A percentile compares a stretch with the other conserved stretches of the same genome.
phyloP scores from a whole-genome alignment of 495 filamentous ascomycete species.

The Hypoxylon cercidicola region DNA sequence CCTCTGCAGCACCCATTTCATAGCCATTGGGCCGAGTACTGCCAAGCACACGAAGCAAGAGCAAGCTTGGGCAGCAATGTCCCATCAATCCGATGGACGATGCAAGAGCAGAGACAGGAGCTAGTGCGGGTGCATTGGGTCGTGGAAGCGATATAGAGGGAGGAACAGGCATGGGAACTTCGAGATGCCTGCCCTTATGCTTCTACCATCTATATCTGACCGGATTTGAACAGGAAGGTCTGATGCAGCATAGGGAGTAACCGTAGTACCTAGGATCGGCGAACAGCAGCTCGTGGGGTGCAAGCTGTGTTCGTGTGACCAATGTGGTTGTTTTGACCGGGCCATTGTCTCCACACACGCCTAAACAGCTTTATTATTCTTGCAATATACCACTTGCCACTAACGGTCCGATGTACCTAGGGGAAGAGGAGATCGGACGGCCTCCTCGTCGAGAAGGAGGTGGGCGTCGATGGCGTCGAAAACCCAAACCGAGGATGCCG shows the following conservation, averaged over 20 bases:
- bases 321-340: constrained; percentile 48
- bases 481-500: constrained; percentile 36
- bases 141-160: constrained; percentile 29
- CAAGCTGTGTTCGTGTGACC: constrained; percentile 48
- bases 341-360: constrained; percentile 50
- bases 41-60: constrained; percentile 40
- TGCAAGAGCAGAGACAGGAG: constrained; percentile 41
- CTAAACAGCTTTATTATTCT: constrained; percentile 48
- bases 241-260: constrained; percentile 41
- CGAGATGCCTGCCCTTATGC: constrained; percentile 41
- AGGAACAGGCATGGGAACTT: constrained; percentile 30
- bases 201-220: constrained; percentile 38
- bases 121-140: constrained; percentile 42
- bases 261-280: constrained; percentile 47
- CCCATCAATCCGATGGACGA: constrained; percentile 36
- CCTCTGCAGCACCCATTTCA: constrained; percentile 37
- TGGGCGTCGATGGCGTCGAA: constrained; percentile 38
- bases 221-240: constrained; percentile 41
- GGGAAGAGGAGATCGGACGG: constrained; percentile 50
- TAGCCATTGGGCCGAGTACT: constrained; percentile 38
- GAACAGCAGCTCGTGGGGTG: constrained; percentile 49
- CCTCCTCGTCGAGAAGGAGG: constrained; percentile 62
- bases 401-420: constrained; percentile 44
- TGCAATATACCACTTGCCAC: constrained; percentile 47
- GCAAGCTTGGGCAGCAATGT: constrained; percentile 43